phyloP scores from a whole-genome alignment of 2,329 filamentous ascomycete species.

The Aureobasidium uvarum region DNA sequence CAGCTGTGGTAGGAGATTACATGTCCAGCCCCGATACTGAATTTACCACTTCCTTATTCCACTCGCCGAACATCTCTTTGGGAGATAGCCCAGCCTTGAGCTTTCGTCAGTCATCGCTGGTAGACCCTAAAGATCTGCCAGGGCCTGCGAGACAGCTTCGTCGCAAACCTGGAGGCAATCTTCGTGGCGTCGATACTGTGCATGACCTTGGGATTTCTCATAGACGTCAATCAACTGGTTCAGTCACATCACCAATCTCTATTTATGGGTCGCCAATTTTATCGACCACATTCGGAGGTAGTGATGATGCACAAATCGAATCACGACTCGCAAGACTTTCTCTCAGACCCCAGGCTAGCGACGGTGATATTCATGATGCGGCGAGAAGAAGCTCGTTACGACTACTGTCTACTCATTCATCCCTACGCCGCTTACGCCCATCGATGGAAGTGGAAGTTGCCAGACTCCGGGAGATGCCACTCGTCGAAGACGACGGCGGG shows the following conservation, averaged over 20 bases:
- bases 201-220: constrained; percentile 46
- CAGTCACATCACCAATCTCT: constrained; percentile 30
- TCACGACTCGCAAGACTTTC: constrained; percentile 9
- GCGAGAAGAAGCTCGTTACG: constrained; percentile 23
- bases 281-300: constrained; percentile 22
- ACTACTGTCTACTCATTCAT: constrained; percentile 54
- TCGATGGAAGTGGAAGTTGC: constrained; percentile 90
- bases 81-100: neutral
- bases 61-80: neutral
- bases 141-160: constrained; percentile 42
- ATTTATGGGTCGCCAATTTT: constrained; percentile 20
- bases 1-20: neutral
- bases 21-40: constrained; percentile 9
- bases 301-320: constrained; percentile 14
- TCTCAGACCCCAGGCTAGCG: constrained; percentile 23
- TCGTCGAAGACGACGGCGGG: constrained; percentile 74
- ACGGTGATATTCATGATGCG: neutral
- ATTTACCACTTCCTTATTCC: neutral
- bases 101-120: constrained; percentile 17
- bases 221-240: constrained; percentile 50
- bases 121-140: constrained; percentile 9
- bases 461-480: constrained; percentile 81
- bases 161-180: constrained; percentile 50
- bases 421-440: constrained; percentile 55
- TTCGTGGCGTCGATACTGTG: constrained; percentile 48